Evolutionary conservation across 768 basidiomycete genomes (phyloP), one percentile per base, ranked within the genome.

Genomic region (Lentinula guzmanii): DNA sequence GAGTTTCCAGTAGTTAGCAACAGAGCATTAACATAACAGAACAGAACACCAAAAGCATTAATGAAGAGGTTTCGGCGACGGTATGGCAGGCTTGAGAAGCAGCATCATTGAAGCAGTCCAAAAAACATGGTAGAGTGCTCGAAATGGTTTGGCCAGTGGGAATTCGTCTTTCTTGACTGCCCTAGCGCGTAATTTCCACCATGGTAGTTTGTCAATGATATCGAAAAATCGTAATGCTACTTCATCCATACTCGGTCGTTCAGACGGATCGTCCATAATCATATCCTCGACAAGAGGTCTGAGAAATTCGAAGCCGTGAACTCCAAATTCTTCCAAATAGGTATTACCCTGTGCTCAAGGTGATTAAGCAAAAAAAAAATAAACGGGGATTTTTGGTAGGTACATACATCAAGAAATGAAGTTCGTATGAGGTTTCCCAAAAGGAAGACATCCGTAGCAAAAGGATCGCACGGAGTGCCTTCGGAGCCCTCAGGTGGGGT

Each of bases 371-470:
- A 15, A 42, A n/a, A 15, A 28, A 28, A 28, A 4, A n/a, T n/a
- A n/a, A 28, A 28, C 37, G 15, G 31, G 4, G 15, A 34, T 2
- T 51, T 16, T 28, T 28, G 28, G n/a, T 53, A 11, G 18, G 6
- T 33, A 24, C 55, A 21, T 18, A 66, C 64, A 10, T 58, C 18
- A 16, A 67, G 51, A 52, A 65, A 62, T 11, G 63, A 37, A 34
- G 52, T 13, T 41, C 60, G 28, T 6, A 79, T 69, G 21, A 48
- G 46, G 13, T 56, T 80, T 0, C 79, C 80, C 0, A 81, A 61
- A 28, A 74, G 74, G 61, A 78, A 82, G 3, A 82, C 67, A 39
- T 82, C 82, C 0, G 74, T 74, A 0, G 74, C 67, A 52, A 82
- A 82, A 0, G 79, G 77, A 61, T 82, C 65, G 6, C 70, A 66